Percentiles rank a stretch among this genome's conserved stretches.
Evolutionary conservation across 2,329 filamentous ascomycete species (phyloP).

Genomic region (Neoscytalidium dimidiatum): DNA sequence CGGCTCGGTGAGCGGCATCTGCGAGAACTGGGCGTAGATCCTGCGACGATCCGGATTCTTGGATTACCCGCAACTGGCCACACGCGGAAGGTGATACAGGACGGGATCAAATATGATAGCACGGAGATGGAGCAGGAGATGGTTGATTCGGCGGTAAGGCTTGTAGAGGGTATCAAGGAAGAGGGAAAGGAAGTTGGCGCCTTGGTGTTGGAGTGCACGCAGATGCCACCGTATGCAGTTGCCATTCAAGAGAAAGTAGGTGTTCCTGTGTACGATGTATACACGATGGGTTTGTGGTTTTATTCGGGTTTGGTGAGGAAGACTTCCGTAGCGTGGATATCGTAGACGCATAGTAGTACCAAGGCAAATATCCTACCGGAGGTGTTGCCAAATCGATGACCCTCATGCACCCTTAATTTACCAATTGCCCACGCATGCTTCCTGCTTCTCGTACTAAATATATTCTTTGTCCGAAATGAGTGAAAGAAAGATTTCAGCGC

Average conservation of each 20-base stretch:
- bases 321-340: background rate
- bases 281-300: conserved; percentile 39
- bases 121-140: background rate
- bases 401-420: background rate
- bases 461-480: background rate
- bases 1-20: background rate
- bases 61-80: background rate
- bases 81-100: background rate
- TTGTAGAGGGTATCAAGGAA: conserved; percentile 12
- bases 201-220: conserved; percentile 39
- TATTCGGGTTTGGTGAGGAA: conserved; percentile 34
- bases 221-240: conserved; percentile 40
- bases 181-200: conserved; percentile 28
- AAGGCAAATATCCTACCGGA: background rate
- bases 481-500: background rate
- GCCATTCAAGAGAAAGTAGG: conserved; percentile 33
- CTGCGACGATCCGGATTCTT: background rate
- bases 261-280: conserved; percentile 33
- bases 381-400: background rate
- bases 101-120: background rate
- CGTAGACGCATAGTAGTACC: background rate
- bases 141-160: background rate
- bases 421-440: background rate
- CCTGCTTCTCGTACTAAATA: background rate
- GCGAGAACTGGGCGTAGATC: background rate